Evolutionary conservation across 352 stramenopile genomes (phyloP).

Genomic region (Phytophthora pistaciae): DNA sequence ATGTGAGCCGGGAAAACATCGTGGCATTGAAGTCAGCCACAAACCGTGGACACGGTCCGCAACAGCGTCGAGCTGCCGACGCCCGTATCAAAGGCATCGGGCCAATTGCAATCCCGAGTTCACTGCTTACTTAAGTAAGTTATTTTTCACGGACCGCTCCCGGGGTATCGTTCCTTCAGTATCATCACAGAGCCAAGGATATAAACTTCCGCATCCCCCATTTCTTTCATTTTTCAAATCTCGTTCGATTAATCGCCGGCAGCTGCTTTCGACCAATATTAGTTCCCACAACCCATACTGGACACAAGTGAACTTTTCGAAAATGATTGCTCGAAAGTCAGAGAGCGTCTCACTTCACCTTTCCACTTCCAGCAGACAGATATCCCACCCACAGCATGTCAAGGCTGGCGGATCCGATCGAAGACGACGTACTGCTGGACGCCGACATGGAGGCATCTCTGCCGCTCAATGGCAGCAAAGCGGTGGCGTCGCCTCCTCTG

Average conservation of each 20-base stretch:
- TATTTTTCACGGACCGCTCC: conserved; percentile 1
- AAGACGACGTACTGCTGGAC: conserved; percentile 14
- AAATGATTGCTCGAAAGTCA: neutral
- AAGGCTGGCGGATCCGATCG: conserved; percentile 4
- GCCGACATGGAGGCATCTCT: conserved; percentile 15
- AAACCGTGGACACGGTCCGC: neutral
- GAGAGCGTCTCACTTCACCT: conserved; percentile 1
- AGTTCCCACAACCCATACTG: neutral
- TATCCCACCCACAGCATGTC: conserved; percentile 2
- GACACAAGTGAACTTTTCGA: neutral
- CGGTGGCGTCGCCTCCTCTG: conserved; percentile 10
- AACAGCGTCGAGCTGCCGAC: neutral
- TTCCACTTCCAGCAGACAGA: conserved; percentile 5
- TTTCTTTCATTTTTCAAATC: neutral
- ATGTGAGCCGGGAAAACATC: conserved; percentile 6
- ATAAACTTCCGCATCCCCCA: neutral
- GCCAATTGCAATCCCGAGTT: neutral
- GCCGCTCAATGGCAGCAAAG: conserved; percentile 18
- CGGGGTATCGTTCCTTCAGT: conserved; percentile 1
- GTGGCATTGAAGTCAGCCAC: neutral
- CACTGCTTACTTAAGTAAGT: too few species aligned
- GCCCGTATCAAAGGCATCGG: neutral
- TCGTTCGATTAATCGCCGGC: neutral
- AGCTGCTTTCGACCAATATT: neutral
- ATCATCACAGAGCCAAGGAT: conserved; percentile 7